Conservation (phyloP, 2,329 filamentous ascomycete genomes). For the Lasiodiplodia hormozganensis region DNA sequence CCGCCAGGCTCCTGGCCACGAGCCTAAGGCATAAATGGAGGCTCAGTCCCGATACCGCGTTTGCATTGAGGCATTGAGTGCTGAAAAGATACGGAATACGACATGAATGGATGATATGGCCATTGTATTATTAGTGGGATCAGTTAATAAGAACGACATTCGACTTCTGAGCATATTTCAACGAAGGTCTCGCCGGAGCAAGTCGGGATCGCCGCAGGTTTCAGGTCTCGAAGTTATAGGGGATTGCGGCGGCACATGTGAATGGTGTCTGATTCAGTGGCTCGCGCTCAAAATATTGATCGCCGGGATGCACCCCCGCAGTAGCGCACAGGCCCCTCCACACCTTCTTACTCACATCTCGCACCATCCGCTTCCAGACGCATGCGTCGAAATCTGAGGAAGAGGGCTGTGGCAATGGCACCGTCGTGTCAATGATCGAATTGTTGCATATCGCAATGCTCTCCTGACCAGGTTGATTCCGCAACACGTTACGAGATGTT, state of each 20-base stretch:
- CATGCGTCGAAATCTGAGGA: not conserved
- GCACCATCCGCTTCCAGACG: slow-evolving; percentile 1
- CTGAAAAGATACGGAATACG: not conserved
- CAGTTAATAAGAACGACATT: not conserved
- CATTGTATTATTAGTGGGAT: slow-evolving; percentile 13
- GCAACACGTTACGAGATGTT: not conserved
- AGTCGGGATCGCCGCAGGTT: not conserved
- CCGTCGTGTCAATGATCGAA: not conserved
- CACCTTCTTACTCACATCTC: not conserved
- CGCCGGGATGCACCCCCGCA: slow-evolving; percentile 13
- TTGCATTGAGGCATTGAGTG: slow-evolving; percentile 4
- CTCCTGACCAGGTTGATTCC: not conserved
- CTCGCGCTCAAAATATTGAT: slow-evolving; percentile 1
- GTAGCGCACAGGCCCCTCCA: not conserved
- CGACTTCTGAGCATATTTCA: not conserved
- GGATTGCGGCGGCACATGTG: not conserved
- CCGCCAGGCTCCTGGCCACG: slow-evolving; percentile 36
- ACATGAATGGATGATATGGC: not conserved
- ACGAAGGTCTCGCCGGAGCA: not conserved
- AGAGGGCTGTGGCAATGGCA: not conserved
- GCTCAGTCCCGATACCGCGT: not conserved
- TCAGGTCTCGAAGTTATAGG: not conserved
- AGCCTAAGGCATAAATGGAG: not conserved
- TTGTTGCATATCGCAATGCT: not conserved
- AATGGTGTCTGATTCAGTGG: slow-evolving; percentile 3